Conservation (phyloP, 208 protist genomes). For the Lotmaria passim region DNA sequence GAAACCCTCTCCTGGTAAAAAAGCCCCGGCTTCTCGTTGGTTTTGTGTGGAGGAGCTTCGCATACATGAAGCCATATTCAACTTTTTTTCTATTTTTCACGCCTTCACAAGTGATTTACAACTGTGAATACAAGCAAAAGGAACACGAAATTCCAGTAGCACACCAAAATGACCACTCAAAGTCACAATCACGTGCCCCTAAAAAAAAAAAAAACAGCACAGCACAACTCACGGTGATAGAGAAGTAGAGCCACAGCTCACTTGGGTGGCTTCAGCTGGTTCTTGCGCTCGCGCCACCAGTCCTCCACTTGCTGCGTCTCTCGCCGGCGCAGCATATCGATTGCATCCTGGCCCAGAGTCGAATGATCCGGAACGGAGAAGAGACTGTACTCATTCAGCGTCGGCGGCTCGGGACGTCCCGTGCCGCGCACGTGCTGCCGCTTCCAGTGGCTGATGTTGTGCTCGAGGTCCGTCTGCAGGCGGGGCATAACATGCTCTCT, state of each 20-base stretch:
- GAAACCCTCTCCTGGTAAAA: no score
- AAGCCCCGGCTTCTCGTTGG: no score
- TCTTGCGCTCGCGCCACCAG: conserved; percentile 78
- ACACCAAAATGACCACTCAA: neutral
- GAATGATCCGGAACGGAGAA: conserved; percentile 79
- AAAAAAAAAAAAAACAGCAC: neutral
- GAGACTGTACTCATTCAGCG: conserved; percentile 72
- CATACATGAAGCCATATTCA: no score
- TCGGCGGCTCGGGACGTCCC: conserved; percentile 32
- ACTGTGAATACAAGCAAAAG: no score
- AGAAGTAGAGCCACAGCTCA: conserved; percentile 21
- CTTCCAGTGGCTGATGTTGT: conserved; percentile 79
- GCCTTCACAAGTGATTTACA: no score
- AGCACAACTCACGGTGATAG: neutral
- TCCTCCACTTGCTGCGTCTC: conserved; percentile 68
- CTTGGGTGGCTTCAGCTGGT: conserved; percentile 75
- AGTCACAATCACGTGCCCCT: neutral
- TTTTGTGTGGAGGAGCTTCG: no score
- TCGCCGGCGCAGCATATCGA: conserved; percentile 75
- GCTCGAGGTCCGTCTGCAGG: conserved; percentile 80
- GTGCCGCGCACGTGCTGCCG: conserved; percentile 47
- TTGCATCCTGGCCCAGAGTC: conserved; percentile 77
- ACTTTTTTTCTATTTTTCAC: no score
- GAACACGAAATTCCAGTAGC: no score
- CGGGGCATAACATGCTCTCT: conserved; percentile 67